Base-by-base conservation (phyloP, 164 flowering plant genomes). In the Umbellularia californica region DNA sequence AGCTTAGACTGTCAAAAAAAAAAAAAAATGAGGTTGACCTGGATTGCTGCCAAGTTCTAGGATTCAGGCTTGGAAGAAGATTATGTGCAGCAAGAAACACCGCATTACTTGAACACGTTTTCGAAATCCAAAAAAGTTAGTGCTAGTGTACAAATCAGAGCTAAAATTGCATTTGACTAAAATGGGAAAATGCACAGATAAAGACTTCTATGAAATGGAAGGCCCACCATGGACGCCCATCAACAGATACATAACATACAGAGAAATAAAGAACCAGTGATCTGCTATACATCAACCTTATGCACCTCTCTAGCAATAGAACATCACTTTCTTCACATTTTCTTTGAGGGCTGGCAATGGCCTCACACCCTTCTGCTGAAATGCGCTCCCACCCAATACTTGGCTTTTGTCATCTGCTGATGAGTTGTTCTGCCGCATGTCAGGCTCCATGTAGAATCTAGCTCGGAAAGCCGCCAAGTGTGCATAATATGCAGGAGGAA, bases 401-500 rank as follows among this genome's bases (percentile, higher is more conserved):
- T 74, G 55, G 19, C 73, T 72, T 58, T 81, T 80, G 9, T 65
- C 51, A 30, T 85, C 80, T n/a, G 80, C 80, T 20, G 80, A 41
- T 19, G 89, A 83, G 51, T 86, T 82, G 64, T 81, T 89, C 14
- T 92, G 94, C 60, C 82, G 89, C 80, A 87, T 23, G 10, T 87
- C 91, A 69, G 98, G 97, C 70, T 94, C 97, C 91, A 89, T 76
- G 86, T 94, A 94, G 84, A 94, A 94, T 33, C 98, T 90, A 11
- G 98, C 98, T 35, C 98, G 90, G 72, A 94, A 94, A 30, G 98
- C 98, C 19, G 97, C 98, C 68, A 94, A 80, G 76, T 94, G 98
- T 28, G 98, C 98, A 75, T 94, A 94, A 79, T 94, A 94, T 52
- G 97, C 98, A 3, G 98, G 98, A 50, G 98, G 98, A 81, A 94